Base-by-base conservation (phyloP, 2,329 filamentous ascomycete genomes). In the Claviceps arundinis region DNA sequence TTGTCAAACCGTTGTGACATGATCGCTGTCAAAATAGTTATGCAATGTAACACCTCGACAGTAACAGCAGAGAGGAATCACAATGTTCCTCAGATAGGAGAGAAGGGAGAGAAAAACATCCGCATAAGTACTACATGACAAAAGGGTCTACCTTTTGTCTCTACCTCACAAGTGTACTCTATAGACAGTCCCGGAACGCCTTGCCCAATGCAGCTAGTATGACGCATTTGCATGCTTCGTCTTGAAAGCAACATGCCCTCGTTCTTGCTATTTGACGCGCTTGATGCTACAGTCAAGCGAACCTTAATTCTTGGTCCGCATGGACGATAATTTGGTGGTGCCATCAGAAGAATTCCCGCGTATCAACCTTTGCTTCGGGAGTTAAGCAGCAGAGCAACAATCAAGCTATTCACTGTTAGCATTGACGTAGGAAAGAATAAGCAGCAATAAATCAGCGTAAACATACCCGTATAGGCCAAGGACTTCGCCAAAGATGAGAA, bases 401-500 rank as follows among this genome's bases (percentile, higher is more conserved):
- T 96, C 59, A 96, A 80, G 46, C 89, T 94, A 30, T 41, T 13
- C 38, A 13, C 9, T 8, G 48, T 58, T 53, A 56, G 50, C 7
- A 16, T 2, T 9, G 8, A 17, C 16, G 13, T 17, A 11, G 30
- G 9, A 19, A 19, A 0, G 16, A 9, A 14, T 17, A 5, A 46
- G 43, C 24, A 34, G 7, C 38, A n/a, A 42, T 9, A 2, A 11
- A 16, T 8, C 4, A 2, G 30, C 26, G 26, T 13, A 13, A 56
- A 67, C 84, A 60, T 76, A 95, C 89, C 93, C 93, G 64, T 98
- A 98, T 37, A 98, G 83, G 68, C 93, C 93, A 66, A 98, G 68
- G 17, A 98, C 93, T 76, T 98, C 93, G 53, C 89, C 93, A 66
- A 98, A 98, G 80, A 98, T 98, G 57, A 97, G 78, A 60, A 97